Evolutionary conservation across 805 yeast genomes (phyloP).

Genomic region (Monosporozyma solicola): DNA sequence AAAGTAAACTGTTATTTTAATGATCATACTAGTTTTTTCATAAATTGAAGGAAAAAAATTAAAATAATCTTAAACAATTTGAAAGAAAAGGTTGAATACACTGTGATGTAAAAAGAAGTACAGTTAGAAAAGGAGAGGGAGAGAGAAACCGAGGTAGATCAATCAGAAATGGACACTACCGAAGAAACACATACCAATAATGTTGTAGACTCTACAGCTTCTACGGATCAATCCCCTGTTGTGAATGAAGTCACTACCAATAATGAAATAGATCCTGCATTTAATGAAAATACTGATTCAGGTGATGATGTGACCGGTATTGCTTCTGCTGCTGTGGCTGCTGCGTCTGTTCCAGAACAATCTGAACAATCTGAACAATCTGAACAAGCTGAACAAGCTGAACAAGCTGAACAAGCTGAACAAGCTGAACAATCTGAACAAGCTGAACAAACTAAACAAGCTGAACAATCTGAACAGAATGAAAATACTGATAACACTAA

Average conservation of each 20-base stretch:
- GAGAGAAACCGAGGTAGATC: not conserved
- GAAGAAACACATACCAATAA: not conserved
- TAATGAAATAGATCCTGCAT: slow-evolving; percentile 1
- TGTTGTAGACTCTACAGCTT: not conserved
- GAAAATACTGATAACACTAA: not conserved
- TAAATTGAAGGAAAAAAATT: not conserved
- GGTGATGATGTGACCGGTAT: not conserved
- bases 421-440: not conserved
- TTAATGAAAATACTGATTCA: not conserved
- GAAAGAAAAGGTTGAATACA: not conserved
- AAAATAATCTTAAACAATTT: not conserved
- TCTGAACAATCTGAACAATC: not conserved
- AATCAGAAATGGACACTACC: not conserved
- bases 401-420: not conserved
- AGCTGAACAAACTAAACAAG: not conserved
- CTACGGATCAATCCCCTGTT: not conserved
- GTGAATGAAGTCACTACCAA: not conserved
- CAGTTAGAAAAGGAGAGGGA: not conserved
- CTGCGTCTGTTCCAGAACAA: not conserved
- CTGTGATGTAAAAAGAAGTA: not conserved
- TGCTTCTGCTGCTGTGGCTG: not conserved
- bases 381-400: not conserved
- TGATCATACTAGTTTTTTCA: not conserved
- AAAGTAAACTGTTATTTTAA: not conserved
- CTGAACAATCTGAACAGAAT: not conserved